Base-by-base conservation (phyloP, 331 rosid genomes). In the Malus hybrid region DNA sequence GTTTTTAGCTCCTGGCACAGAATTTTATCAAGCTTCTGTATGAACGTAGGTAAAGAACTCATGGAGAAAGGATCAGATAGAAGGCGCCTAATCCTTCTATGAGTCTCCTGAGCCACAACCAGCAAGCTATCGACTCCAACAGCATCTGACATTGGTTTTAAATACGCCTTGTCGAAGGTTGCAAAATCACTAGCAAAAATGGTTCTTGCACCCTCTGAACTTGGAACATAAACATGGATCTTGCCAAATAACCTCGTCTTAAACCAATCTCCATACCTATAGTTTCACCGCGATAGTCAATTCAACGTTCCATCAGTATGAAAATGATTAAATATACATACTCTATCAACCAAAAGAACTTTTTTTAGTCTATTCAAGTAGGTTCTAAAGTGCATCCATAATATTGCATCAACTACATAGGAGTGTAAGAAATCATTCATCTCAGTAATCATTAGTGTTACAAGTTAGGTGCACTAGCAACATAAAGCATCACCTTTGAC, bases 171-270 rank as follows among this genome's bases (percentile, higher is more conserved):
- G 87, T 84, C 84, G 88, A 90, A 90, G 20, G 65, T 65, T 31
- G 71, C 86, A 82, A 90, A 90, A 80, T 90, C 96, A 68, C 76
- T 84, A 6, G 89, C 54, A 76, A 90, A 84, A 46, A 90, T 80
- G 32, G 22, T 77, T 83, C 59, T 84, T 77, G 96, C 96, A 29
- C 90, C 91, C 75, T 87, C 91, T 27, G 84, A 67, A 61, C 71
- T 88, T 10, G 96, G 96, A 80, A 90, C 86, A 81, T 78, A 90
- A 73, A 90, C 77, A 71, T 90, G 96, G 75, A 79, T 69, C 87
- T 85, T 87, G n/a, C 96, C 91, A 32, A 88, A 90, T 61, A 90
- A 54, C 87, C 91, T 84, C 31, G 96, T 87, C 89, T 81, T 90
- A 86, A 90, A 90, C 90, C 88, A 90, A 73, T 77, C 88, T 24